A percentile compares a stretch with the other conserved stretches of the same genome.
Conservation (phyloP, 371 early-diverging fungal genomes). For the Phascolomyces articulosus region DNA sequence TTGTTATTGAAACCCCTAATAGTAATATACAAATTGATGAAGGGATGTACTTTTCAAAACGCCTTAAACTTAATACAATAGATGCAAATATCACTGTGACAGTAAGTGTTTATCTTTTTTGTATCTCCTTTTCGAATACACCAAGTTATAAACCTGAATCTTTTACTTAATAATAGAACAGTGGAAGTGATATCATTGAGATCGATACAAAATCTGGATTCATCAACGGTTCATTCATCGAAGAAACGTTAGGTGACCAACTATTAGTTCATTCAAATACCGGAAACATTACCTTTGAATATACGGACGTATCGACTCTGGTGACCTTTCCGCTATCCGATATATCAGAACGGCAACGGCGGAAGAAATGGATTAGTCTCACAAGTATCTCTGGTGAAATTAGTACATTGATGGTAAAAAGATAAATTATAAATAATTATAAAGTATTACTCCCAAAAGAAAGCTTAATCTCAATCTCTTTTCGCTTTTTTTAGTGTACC, state of each 20-base stretch:
- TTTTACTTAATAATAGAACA: not conserved
- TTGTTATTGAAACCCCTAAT: not conserved
- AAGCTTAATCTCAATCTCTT: too few relatives aligned
- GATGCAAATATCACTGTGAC: not conserved
- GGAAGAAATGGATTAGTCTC: too few relatives aligned
- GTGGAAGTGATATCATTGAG: not conserved
- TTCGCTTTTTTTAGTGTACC: too few relatives aligned
- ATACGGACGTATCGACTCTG: too few relatives aligned
- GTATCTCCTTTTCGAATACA: too few relatives aligned
- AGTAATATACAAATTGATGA: not conserved
- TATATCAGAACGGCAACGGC: too few relatives aligned
- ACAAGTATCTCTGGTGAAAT: too few relatives aligned
- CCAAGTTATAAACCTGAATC: not conserved
- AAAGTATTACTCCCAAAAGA: too few relatives aligned
- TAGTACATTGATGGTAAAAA: too few relatives aligned
- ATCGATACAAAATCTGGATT: not conserved
- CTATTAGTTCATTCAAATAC: not conserved
- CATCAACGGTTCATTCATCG: not conserved
- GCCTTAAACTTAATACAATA: not conserved
- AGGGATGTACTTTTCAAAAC: not conserved
- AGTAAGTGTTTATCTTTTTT: not conserved
- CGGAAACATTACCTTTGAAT: not conserved
- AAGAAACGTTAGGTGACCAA: not conserved
- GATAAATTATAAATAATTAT: too few relatives aligned
- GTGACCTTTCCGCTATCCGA: too few relatives aligned